phyloP scores from a whole-genome alignment of 1,139 yeast species.

The Kazachstania sp. region DNA sequence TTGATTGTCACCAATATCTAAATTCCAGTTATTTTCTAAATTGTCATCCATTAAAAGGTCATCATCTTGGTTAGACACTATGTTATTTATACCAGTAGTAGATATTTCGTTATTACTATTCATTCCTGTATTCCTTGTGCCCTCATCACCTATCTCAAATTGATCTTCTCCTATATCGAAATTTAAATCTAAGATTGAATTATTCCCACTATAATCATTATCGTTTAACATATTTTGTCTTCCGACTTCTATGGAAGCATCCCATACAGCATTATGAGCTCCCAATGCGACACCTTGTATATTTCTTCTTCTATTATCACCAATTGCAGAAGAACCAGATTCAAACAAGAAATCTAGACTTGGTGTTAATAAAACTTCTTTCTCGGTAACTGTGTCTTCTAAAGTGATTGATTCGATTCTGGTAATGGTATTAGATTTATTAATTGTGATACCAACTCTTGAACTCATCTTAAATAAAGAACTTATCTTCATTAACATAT shows the following conservation, averaged over 20 bases:
- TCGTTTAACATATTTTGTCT: slow-evolving; percentile 19
- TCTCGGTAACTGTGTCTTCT: slow-evolving; percentile 71
- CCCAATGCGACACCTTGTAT: slow-evolving; percentile 25
- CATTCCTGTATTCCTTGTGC: slow-evolving; percentile 6
- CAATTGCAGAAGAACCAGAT: slow-evolving; percentile 7
- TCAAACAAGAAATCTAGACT: slow-evolving; percentile 42
- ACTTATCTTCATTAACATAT: slow-evolving; percentile 64
- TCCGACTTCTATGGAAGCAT: slow-evolving; percentile 30
- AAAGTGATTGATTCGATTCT: slow-evolving; percentile 51
- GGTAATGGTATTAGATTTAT: slow-evolving; percentile 44
- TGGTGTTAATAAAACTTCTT: slow-evolving; percentile 61
- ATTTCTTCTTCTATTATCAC: slow-evolving; percentile 19
- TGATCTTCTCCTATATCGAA: slow-evolving; percentile 20
- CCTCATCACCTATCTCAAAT: slow-evolving; percentile 10
- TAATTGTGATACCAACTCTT: slow-evolving; percentile 30
- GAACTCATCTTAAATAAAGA: slow-evolving; percentile 53
- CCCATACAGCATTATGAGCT: slow-evolving; percentile 13
- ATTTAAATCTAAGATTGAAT: slow-evolving; percentile 28
- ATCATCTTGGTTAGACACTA: not conserved
- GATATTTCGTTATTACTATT: not conserved
- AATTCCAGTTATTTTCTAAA: slow-evolving; percentile 1
- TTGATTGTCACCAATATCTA: not conserved
- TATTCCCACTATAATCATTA: slow-evolving; percentile 30
- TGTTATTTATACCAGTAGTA: not conserved
- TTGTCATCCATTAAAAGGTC: slow-evolving; percentile 4